Conservation (phyloP, 1,139 yeast genomes). For the Lodderomyces pseudojiufengensis region DNA sequence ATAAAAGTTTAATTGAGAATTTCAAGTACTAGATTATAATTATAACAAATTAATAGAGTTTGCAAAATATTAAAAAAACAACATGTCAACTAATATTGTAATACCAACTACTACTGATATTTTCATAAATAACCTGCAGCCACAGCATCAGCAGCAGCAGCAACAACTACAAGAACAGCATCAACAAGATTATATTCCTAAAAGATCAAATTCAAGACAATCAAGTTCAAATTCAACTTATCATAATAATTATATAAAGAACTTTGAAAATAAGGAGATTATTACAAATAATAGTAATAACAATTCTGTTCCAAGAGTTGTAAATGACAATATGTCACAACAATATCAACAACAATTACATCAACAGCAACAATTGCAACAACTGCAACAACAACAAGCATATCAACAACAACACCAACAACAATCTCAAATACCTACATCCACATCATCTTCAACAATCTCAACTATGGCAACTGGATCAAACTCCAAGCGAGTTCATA, state of each 20-base stretch:
- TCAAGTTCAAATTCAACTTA: too few relatives aligned
- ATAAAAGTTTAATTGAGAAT: too few relatives aligned
- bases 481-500: conserved; percentile 28
- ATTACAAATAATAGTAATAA: not conserved
- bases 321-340: conserved; percentile 2
- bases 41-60: too few relatives aligned
- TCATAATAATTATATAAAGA: too few relatives aligned
- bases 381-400: conserved; percentile 7
- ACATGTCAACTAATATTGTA: not conserved
- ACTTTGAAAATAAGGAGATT: too few relatives aligned
- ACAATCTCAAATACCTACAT: conserved; percentile 1
- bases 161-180: not conserved
- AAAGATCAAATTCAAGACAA: conserved; percentile 2
- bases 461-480: conserved; percentile 2
- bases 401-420: conserved; percentile 4
- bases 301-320: not conserved
- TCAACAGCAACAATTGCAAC: conserved; percentile 4
- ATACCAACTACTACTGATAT: not conserved
- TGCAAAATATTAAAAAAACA: too few relatives aligned
- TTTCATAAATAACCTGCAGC: not conserved
- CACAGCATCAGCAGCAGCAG: not conserved
- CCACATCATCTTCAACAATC: conserved; percentile 4
- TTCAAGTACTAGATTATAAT: too few relatives aligned
- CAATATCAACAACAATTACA: conserved; percentile 5
- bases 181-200: not conserved